phyloP scores from a whole-genome alignment of 352 stramenopile species.

The Globisporangium cystogenes region DNA sequence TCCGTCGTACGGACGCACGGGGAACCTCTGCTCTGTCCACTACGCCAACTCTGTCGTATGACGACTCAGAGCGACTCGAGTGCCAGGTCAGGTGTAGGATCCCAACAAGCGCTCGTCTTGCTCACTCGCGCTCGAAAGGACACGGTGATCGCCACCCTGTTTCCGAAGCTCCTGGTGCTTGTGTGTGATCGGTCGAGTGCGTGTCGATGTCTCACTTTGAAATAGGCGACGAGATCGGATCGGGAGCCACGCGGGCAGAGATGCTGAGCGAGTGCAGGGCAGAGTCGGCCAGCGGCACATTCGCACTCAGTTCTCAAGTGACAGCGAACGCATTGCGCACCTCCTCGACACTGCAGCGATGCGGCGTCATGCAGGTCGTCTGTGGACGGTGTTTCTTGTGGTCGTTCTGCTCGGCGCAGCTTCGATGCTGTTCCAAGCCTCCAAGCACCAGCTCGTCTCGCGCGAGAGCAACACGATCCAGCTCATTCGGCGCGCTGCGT shows the following conservation, averaged over 20 bases:
- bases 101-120: too few relatives aligned
- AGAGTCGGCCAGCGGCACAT: too few relatives aligned
- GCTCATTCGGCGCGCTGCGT: not conserved
- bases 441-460: not conserved
- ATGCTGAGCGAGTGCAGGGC: not conserved
- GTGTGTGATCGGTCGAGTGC: too few relatives aligned
- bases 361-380: not conserved
- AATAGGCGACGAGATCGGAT: too few relatives aligned
- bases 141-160: too few relatives aligned
- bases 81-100: too few relatives aligned
- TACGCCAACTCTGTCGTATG: conserved; percentile 18
- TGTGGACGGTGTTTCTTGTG: not conserved
- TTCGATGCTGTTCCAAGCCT: not conserved
- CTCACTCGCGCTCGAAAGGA: too few relatives aligned
- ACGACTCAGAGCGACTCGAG: too few relatives aligned
- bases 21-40: conserved; percentile 42
- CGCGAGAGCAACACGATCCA: not conserved
- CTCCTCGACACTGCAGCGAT: not conserved
- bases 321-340: too few relatives aligned
- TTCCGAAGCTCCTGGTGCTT: too few relatives aligned
- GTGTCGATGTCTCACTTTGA: too few relatives aligned
- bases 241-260: not conserved
- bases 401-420: not conserved
- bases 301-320: not conserved
- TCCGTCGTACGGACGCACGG: conserved; percentile 43